A percentile compares a stretch with the other conserved stretches of the same genome.
These are phyloP conservation scores for Agrocybe praecox DNA, from an alignment of 768 basidiomycete species.

Conservation along the genomic window DNA sequence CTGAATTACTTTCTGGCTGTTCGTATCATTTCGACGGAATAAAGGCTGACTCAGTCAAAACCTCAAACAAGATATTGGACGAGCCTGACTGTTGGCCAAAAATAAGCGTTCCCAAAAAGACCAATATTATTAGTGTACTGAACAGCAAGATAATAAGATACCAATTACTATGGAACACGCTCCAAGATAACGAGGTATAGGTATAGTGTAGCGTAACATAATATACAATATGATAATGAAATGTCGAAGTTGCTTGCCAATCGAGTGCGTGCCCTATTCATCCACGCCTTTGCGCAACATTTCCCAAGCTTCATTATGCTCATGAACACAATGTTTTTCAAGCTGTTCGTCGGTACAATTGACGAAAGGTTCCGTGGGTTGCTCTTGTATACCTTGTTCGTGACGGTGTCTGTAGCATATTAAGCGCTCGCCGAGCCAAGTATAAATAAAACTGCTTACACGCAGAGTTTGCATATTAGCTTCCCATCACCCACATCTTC, in stretches of 20 bases:
- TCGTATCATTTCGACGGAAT: not conserved
- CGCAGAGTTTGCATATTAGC: conserved; percentile 51
- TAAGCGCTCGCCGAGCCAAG: not conserved
- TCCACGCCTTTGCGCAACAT: conserved; percentile 27
- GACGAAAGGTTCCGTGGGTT: conserved; percentile 37
- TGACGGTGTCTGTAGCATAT: conserved; percentile 35
- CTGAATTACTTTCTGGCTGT: no score
- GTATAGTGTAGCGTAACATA: not conserved
- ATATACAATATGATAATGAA: not conserved
- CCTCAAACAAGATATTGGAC: not conserved
- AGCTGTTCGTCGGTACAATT: conserved; percentile 42
- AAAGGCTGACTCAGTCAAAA: not conserved
- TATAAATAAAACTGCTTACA: conserved; percentile 37
- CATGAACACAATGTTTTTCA: conserved; percentile 47
- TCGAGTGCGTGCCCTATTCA: not conserved
- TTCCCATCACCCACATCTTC: conserved; percentile 30
- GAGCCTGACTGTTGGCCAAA: not conserved
- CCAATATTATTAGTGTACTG: not conserved
- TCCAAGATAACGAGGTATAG: not conserved
- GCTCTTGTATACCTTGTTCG: conserved; percentile 23
- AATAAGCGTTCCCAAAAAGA: not conserved
- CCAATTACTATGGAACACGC: not conserved
- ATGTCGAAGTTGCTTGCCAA: not conserved
- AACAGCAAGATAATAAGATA: not conserved
- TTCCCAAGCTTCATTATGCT: conserved; percentile 56